Base-by-base conservation (phyloP, 768 basidiomycete genomes). In the Auriculariales sp. region DNA sequence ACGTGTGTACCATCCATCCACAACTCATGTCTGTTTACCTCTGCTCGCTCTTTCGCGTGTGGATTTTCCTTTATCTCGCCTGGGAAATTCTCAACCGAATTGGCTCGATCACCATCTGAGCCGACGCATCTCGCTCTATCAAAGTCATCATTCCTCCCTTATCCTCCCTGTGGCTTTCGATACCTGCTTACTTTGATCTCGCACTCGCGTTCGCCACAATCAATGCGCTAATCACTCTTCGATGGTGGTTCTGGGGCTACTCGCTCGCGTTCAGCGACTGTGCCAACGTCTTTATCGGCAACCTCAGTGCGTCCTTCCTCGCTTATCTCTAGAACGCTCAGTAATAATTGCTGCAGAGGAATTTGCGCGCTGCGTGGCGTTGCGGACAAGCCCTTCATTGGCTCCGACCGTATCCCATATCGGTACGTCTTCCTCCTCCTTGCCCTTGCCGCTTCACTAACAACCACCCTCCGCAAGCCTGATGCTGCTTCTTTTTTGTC, bases 201-300 rank as follows among this genome's bases (percentile, higher is more conserved):
- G 75, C 77, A 0, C 58, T 91, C 11, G 91, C 81, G 0, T 74
- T 85, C 56, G 86, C n/a, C n/a, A n/a, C n/a, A n/a, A n/a, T n/a
- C n/a, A n/a, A n/a, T n/a, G n/a, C n/a, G n/a, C n/a, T n/a, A n/a
- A n/a, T 90, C 29, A 32, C 7, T 28, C 53, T 52, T 14, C 54
- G 90, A 83, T 93, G 90, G 90, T 92, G 90, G 71, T 92, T 94
- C 73, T 95, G 93, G 93, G 93, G 93, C 2, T 97, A 75, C 68
- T 92, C 90, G 2, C 71, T 98, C 22, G 77, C 93, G 0, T 98
- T 98, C 69, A 84, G 82, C 53, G 85, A 89, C 12, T 77, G 73
- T 0, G 88, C 72, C 4, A 70, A 66, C 53, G 54, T 57, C 17
- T 98, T 73, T 64, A 94, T 99, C 53, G 94, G 94, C 9, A 69